phyloP scores from a whole-genome alignment of 2,329 filamentous ascomycete species.

The Colletotrichum sp. region DNA sequence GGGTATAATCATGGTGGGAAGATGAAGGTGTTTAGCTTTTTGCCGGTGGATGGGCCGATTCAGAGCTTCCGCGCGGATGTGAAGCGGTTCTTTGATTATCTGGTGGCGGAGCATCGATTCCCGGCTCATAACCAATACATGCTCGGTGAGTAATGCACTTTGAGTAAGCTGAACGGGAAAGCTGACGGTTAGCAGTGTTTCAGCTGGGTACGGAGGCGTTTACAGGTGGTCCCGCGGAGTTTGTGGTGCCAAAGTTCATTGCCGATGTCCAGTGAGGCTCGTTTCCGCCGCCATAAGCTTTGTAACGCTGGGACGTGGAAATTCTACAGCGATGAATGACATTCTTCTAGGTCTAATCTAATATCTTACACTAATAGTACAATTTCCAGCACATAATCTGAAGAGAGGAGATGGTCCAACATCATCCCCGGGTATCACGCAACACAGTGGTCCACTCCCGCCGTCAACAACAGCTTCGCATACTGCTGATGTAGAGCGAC shows the following conservation, averaged over 20 bases:
- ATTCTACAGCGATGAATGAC: background rate
- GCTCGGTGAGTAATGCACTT: constrained; percentile 22
- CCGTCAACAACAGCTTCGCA: constrained; percentile 1
- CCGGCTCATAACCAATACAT: constrained; percentile 30
- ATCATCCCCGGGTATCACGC: background rate
- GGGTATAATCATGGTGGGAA: constrained; percentile 53
- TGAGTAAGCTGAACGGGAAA: background rate
- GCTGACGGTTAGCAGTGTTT: constrained; percentile 21
- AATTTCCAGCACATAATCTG: background rate
- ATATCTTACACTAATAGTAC: background rate
- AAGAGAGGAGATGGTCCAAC: background rate
- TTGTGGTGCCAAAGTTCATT: constrained; percentile 24
- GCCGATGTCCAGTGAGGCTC: constrained; percentile 17
- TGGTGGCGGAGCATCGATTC: constrained; percentile 47
- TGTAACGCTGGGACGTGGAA: background rate
- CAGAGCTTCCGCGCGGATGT: constrained; percentile 58
- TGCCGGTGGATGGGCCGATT: constrained; percentile 36
- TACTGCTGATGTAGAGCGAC: constrained; percentile 1
- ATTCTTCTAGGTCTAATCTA: background rate
- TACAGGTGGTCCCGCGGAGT: constrained; percentile 27
- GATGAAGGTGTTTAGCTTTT: constrained; percentile 61
- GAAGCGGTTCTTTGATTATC: constrained; percentile 57
- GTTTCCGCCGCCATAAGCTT: fast-evolving
- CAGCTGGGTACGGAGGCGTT: constrained; percentile 30
- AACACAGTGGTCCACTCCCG: constrained; percentile 1